These are phyloP conservation scores for Xylaria cubensis DNA, from an alignment of 495 filamentous ascomycete genomes.

Conservation along the genomic window DNA sequence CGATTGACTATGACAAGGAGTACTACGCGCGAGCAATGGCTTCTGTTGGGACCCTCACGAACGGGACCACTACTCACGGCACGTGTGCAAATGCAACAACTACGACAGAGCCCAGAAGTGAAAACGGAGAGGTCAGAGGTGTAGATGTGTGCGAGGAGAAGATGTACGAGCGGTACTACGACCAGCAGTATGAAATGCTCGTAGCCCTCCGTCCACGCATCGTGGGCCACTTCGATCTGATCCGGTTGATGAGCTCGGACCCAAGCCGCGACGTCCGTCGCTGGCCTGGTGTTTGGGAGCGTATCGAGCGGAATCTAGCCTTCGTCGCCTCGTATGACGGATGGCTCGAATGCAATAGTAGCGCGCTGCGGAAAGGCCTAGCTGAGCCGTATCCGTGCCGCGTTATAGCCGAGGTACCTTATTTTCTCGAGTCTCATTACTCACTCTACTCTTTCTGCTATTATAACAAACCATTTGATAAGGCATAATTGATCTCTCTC, in stretches of 20 bases:
- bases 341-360: conserved; percentile 86
- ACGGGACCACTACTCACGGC: neutral
- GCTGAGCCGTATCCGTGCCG: conserved; percentile 85
- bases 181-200: conserved; percentile 85
- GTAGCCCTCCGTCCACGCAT: conserved; percentile 72
- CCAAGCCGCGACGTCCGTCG: conserved; percentile 62
- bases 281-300: conserved; percentile 70
- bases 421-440: neutral
- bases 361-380: conserved; percentile 87
- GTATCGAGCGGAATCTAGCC: conserved; percentile 74
- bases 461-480: neutral
- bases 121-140: neutral
- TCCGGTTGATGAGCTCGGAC: conserved; percentile 76
- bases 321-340: conserved; percentile 75
- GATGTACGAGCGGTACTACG: conserved; percentile 83
- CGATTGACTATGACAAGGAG: conserved; percentile 82
- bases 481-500: neutral
- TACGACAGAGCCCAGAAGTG: neutral
- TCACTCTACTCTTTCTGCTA: neutral
- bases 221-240: conserved; percentile 93
- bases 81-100: neutral
- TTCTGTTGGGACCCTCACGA: conserved; percentile 14
- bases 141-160: conserved; percentile 64
- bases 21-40: conserved; percentile 67
- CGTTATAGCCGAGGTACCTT: conserved; percentile 69